These are phyloP conservation scores for Lactarius evosmus DNA, from an alignment of 768 basidiomycete genomes.

Conservation along the genomic window DNA sequence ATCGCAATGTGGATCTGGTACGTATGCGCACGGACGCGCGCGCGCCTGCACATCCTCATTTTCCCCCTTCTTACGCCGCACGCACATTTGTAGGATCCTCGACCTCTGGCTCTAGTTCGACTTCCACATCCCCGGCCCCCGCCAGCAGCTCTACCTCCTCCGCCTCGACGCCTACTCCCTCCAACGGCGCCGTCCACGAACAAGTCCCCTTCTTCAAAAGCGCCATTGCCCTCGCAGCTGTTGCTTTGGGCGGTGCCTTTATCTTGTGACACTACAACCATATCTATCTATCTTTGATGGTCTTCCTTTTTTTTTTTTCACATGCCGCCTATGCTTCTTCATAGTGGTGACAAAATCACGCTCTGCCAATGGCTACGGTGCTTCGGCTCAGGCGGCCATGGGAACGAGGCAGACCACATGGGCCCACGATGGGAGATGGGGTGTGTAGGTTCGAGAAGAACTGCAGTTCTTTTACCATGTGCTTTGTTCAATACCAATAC, in stretches of 20 bases:
- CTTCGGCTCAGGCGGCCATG: neutral
- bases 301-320: neutral
- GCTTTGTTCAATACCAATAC: neutral
- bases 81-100: neutral
- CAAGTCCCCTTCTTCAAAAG: conserved; percentile 9
- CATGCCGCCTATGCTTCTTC: neutral
- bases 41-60: neutral
- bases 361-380: neutral
- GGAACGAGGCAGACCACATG: neutral
- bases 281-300: neutral
- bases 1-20: conserved; percentile 33
- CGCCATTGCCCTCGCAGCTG: conserved; percentile 1
- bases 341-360: neutral
- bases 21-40: neutral
- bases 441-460: neutral
- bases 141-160: neutral
- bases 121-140: neutral
- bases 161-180: neutral
- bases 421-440: neutral
- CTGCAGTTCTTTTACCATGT: neutral
- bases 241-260: conserved; percentile 9
- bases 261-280: neutral
- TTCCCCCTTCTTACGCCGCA: neutral
- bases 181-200: neutral
- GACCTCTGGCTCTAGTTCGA: neutral